A percentile compares a stretch with the other conserved stretches of the same genome.
phyloP scores from a whole-genome alignment of 2,329 filamentous ascomycete genomes.

The Stagonosporopsis tanaceti region DNA sequence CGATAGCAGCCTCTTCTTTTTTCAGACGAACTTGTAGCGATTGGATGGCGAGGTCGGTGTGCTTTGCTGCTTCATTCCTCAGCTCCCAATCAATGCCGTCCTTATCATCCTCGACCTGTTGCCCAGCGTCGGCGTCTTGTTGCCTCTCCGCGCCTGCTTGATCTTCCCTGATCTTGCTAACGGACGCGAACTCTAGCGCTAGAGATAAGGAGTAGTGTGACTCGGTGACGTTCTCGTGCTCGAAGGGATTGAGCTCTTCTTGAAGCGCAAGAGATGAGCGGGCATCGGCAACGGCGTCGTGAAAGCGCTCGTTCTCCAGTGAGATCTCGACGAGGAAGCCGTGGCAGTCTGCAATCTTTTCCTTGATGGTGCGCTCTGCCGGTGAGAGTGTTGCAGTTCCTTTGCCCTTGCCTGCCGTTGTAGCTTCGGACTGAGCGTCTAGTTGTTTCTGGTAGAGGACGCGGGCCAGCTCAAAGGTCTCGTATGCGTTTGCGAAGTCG shows the following conservation, averaged over 20 bases:
- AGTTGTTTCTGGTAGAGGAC: constrained; percentile 66
- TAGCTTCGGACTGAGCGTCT: constrained; percentile 47
- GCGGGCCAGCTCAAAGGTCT: constrained; percentile 69
- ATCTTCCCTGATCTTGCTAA: constrained; percentile 68
- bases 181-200: constrained; percentile 90
- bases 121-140: constrained; percentile 40
- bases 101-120: constrained; percentile 52
- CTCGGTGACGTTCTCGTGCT: constrained; percentile 88
- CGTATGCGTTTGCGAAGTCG: constrained; percentile 70
- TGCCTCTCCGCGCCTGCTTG: constrained; percentile 49
- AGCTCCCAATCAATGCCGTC: constrained; percentile 71
- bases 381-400: constrained; percentile 55
- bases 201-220: constrained; percentile 96
- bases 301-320: constrained; percentile 94
- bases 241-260: constrained; percentile 77
- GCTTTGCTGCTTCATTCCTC: constrained; percentile 72
- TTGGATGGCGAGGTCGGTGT: constrained; percentile 77
- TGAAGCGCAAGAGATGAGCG: constrained; percentile 80
- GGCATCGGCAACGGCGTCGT: constrained; percentile 85
- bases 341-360: constrained; percentile 90
- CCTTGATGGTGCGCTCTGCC: constrained; percentile 61
- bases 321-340: constrained; percentile 95
- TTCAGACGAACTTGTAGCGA: constrained; percentile 76
- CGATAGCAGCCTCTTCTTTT: constrained; percentile 72
- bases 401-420: constrained; percentile 53